Evolutionary conservation across 768 basidiomycete species (phyloP).

Genomic region (Lentinula edodes): DNA sequence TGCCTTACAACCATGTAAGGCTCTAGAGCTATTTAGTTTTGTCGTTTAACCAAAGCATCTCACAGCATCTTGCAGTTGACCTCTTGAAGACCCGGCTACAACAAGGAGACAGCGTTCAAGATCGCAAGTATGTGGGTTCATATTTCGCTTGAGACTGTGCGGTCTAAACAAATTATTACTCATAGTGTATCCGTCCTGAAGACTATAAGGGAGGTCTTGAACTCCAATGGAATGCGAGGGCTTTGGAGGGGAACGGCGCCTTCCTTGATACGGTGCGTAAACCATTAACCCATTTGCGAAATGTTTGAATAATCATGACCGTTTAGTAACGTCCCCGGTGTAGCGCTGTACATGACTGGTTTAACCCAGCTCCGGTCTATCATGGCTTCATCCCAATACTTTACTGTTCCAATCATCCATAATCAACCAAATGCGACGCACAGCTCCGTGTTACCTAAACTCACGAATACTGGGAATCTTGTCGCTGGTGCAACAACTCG

Average conservation of each 20-base stretch:
- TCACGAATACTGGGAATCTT: constrained; percentile 77
- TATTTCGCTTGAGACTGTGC: background rate
- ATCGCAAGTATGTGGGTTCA: constrained; percentile 25
- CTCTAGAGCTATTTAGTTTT: background rate
- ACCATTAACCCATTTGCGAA: background rate
- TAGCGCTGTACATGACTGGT: constrained; percentile 87
- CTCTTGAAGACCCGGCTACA: constrained; percentile 90
- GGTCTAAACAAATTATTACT: background rate
- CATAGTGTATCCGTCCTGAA: constrained; percentile 37
- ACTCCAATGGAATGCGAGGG: constrained; percentile 58
- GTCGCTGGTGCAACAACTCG: constrained; percentile 81
- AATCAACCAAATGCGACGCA: constrained; percentile 9
- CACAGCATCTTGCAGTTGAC: constrained; percentile 51
- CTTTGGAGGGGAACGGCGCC: constrained; percentile 88
- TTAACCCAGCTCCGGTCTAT: constrained; percentile 75
- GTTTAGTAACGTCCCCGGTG: constrained; percentile 83
- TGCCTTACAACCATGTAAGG: constrained; percentile 71
- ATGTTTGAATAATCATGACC: constrained; percentile 1
- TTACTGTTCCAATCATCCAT: constrained; percentile 35
- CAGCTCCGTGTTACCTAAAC: constrained; percentile 57
- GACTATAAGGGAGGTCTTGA: constrained; percentile 53
- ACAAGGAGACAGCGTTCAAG: constrained; percentile 55
- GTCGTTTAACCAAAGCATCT: background rate
- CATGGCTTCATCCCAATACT: constrained; percentile 71
- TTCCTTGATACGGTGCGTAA: constrained; percentile 60